Evolutionary conservation across 257 asterid genomes (phyloP).

Genomic region (Coffea canephora): DNA sequence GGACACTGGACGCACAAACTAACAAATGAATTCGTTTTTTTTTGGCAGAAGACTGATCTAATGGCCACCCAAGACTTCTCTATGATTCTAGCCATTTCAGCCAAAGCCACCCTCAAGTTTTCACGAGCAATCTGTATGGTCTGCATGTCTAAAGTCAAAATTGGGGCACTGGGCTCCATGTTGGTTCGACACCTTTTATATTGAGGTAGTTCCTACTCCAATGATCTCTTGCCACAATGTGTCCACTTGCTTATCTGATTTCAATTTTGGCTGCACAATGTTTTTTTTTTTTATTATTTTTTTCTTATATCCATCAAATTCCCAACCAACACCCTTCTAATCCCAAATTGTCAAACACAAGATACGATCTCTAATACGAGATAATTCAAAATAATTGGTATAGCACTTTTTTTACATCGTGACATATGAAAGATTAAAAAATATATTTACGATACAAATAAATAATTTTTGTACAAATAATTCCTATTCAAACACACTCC

Average conservation of each 20-base stretch:
- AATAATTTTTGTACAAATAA: too few species aligned
- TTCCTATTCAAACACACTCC: too few species aligned
- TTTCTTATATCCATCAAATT: too few species aligned
- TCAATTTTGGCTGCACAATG: too few species aligned
- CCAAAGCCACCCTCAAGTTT: conserved; percentile 3
- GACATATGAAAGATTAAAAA: too few species aligned
- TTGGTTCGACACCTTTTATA: conserved; percentile 16
- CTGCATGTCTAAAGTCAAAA: conserved; percentile 17
- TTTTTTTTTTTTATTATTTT: too few species aligned
- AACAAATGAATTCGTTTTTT: not conserved
- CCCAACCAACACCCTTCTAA: too few species aligned
- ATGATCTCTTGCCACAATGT: conserved; percentile 27
- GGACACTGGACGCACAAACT: not conserved
- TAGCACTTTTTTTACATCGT: too few species aligned
- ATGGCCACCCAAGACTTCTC: not conserved
- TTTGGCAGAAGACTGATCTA: not conserved
- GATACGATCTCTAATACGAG: too few species aligned
- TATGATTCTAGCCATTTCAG: not conserved
- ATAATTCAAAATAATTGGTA: too few species aligned
- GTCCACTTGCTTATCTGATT: conserved; percentile 15
- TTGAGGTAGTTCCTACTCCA: conserved; percentile 18
- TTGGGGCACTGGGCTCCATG: conserved; percentile 56
- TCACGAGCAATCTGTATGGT: conserved; percentile 4
- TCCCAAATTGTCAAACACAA: too few species aligned
- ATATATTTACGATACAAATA: too few species aligned